Evolutionary conservation across 202 grass and related monocot species (phyloP).

Genomic region (Dendrocalamus latiflorus): DNA sequence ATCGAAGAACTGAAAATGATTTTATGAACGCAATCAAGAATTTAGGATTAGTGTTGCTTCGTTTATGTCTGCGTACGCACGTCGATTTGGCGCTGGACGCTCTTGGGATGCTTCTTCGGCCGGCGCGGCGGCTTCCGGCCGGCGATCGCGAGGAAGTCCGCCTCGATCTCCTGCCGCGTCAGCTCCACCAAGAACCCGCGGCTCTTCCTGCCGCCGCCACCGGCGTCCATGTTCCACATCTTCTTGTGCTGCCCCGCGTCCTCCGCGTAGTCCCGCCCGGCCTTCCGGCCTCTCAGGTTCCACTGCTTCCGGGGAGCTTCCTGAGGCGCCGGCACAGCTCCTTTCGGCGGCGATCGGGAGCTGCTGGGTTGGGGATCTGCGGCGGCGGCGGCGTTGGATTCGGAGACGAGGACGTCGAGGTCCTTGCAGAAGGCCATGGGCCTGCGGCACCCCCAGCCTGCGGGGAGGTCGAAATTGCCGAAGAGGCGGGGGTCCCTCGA

Average conservation of each 20-base stretch:
- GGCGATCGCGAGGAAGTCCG: conserved; percentile 62
- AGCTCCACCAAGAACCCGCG: conserved; percentile 35
- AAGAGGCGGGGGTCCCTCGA: conserved; percentile 25
- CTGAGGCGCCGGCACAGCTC: not conserved
- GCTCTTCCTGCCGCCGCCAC: not conserved
- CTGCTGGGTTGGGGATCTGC: not conserved
- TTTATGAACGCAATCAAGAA: not conserved
- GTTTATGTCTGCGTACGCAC: conserved; percentile 16
- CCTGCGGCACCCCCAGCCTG: conserved; percentile 38
- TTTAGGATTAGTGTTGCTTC: conserved; percentile 10
- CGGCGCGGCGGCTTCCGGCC: conserved; percentile 48
- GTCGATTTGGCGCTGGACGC: conserved; percentile 48
- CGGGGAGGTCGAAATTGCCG: conserved; percentile 37
- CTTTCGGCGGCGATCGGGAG: conserved; percentile 9
- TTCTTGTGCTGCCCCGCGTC: conserved; percentile 22
- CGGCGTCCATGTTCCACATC: not conserved
- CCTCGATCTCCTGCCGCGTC: conserved; percentile 51
- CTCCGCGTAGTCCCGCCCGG: conserved; percentile 25
- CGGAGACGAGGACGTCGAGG: not conserved
- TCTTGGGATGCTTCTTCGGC: conserved; percentile 39
- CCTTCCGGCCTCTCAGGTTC: conserved; percentile 31
- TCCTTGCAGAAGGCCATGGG: conserved; percentile 42
- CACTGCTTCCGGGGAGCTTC: conserved; percentile 32
- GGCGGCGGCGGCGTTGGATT: not conserved
- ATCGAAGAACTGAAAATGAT: conserved; percentile 2